Percentiles rank a stretch among this genome's conserved stretches.
Evolutionary conservation across 108 stramenopile species (phyloP).

Genomic region (Cyclotella choctawhatcheeana): DNA sequence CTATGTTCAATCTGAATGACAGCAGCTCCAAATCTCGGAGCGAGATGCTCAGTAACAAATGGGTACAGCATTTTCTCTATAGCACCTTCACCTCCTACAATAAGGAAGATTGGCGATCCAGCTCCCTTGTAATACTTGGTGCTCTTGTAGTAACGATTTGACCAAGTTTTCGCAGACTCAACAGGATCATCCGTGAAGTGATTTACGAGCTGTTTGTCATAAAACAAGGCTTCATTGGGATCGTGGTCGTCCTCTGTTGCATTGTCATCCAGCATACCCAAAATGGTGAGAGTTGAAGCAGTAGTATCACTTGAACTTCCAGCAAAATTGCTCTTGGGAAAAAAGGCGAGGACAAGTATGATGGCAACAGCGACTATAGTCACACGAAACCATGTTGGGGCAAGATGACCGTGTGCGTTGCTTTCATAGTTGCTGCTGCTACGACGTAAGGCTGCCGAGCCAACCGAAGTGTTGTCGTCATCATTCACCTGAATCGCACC

Average conservation of each 20-base stretch:
- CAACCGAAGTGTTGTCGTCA: slow-evolving; percentile 4
- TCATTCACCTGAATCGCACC: slow-evolving; percentile 2
- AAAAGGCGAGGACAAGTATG: not conserved
- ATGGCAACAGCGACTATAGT: not conserved
- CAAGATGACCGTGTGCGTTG: not conserved
- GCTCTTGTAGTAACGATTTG: slow-evolving; percentile 70
- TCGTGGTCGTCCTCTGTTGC: slow-evolving; percentile 15
- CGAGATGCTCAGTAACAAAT: slow-evolving; percentile 65
- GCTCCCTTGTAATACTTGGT: slow-evolving; percentile 64
- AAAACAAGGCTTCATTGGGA: slow-evolving; percentile 46
- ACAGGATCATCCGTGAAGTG: slow-evolving; percentile 51
- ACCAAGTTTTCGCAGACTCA: slow-evolving; percentile 39
- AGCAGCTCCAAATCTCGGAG: slow-evolving; percentile 67
- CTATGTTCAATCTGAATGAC: slow-evolving; percentile 84
- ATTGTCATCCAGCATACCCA: slow-evolving; percentile 7
- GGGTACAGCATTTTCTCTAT: slow-evolving; percentile 77
- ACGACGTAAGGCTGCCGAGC: not conserved
- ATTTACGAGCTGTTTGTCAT: slow-evolving; percentile 59
- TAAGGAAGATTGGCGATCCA: slow-evolving; percentile 74
- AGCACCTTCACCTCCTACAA: slow-evolving; percentile 80
- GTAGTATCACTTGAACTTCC: not conserved
- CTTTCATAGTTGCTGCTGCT: slow-evolving; percentile 2
- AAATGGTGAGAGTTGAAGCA: slow-evolving; percentile 3
- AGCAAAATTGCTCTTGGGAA: not conserved
- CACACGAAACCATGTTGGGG: not conserved